Evolutionary conservation across 495 filamentous ascomycete species (phyloP).

Genomic region (Physcia stellaris): DNA sequence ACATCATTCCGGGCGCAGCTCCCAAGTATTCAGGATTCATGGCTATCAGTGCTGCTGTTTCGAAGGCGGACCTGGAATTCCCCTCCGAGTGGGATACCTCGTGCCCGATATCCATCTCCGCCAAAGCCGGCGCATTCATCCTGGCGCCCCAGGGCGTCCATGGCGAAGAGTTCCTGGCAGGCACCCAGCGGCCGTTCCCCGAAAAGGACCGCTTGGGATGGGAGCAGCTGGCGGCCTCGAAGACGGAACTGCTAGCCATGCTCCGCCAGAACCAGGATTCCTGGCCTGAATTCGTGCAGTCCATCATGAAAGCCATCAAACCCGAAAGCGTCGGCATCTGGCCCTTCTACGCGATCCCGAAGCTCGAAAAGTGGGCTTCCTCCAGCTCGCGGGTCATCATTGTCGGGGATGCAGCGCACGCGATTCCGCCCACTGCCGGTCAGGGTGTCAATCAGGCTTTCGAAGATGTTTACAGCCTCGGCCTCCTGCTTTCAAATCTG

Average conservation of each 20-base stretch:
- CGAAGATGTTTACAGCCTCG: constrained; percentile 24
- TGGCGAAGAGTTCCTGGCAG: constrained; percentile 31
- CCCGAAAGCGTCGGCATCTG: constrained; percentile 22
- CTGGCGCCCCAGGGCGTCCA: constrained; percentile 32
- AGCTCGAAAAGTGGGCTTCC: constrained; percentile 26
- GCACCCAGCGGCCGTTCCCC: constrained; percentile 22
- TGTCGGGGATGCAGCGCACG: no score
- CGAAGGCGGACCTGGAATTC: constrained; percentile 14
- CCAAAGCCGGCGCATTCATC: constrained; percentile 29
- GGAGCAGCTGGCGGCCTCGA: constrained; percentile 21
- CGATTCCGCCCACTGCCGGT: constrained; percentile 30
- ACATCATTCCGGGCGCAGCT: constrained; percentile 20
- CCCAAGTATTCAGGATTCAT: constrained; percentile 19
- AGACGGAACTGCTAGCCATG: constrained; percentile 23
- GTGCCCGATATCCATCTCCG: constrained; percentile 30
- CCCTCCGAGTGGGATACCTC: constrained; percentile 18
- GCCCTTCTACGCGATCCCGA: constrained; percentile 30
- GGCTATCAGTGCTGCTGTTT: constrained; percentile 20
- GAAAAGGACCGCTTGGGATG: constrained; percentile 25
- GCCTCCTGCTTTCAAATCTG: constrained; percentile 3
- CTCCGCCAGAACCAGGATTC: constrained; percentile 17
- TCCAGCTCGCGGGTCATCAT: constrained; percentile 22
- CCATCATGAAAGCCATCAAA: constrained; percentile 19
- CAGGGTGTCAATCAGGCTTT: constrained; percentile 30
- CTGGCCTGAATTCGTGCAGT: constrained; percentile 25